These are phyloP conservation scores for Boletus rex-veris DNA, from an alignment of 768 basidiomycete species.

Conservation along the genomic window DNA sequence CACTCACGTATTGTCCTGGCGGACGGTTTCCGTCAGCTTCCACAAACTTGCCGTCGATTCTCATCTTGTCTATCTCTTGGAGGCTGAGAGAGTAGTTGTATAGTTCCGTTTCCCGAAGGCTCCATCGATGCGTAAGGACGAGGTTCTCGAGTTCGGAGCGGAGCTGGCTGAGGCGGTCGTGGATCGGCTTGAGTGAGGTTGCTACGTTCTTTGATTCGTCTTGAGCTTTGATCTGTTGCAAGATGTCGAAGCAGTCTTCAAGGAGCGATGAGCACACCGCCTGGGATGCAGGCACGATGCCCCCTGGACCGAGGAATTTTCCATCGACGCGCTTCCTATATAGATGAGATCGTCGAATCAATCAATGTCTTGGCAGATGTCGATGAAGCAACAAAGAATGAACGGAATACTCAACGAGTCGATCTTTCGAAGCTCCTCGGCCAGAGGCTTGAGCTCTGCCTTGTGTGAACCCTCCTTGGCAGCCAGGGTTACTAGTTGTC, in stretches of 20 bases:
- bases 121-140: constrained; percentile 96
- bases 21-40: constrained; percentile 91
- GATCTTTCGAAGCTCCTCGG: constrained; percentile 92
- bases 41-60: constrained; percentile 95
- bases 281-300: constrained; percentile 87
- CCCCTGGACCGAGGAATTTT: constrained; percentile 90
- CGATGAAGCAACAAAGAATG: constrained; percentile 15
- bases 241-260: constrained; percentile 95
- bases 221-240: constrained; percentile 91
- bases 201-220: constrained; percentile 89
- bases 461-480: constrained; percentile 85
- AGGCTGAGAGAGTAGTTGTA: constrained; percentile 92
- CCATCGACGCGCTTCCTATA: constrained; percentile 88
- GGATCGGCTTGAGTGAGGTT: constrained; percentile 83
- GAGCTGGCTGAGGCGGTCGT: constrained; percentile 85
- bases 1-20: constrained; percentile 87
- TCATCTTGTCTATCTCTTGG: constrained; percentile 96
- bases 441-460: constrained; percentile 81
- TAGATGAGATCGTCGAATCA: background rate
- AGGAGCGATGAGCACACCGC: constrained; percentile 87
- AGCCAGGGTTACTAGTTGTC: constrained; percentile 84
- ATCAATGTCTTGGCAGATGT: constrained; percentile 17
- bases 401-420: constrained; percentile 79
- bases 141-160: constrained; percentile 86
- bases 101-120: constrained; percentile 87